Percentiles rank a stretch among this genome's conserved stretches.
Conservation (phyloP, 768 basidiomycete genomes). For the Omphalotus guepiniiformis region DNA sequence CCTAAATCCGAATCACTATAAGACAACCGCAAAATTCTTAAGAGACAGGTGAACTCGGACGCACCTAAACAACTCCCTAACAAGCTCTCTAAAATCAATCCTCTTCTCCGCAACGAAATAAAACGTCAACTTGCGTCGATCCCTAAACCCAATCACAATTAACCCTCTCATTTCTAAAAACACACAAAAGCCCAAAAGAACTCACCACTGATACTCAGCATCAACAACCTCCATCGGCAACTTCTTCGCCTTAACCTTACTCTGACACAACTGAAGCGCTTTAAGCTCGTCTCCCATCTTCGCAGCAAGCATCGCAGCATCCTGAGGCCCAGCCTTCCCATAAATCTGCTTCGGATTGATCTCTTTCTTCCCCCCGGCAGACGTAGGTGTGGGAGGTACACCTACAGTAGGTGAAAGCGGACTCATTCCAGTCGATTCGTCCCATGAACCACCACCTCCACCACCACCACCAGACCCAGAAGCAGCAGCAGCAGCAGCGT, state of each 20-base stretch:
- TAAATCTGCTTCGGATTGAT: slow-evolving; percentile 97
- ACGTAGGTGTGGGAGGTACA: slow-evolving; percentile 9
- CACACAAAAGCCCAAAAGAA: slow-evolving; percentile 9
- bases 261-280: slow-evolving; percentile 87
- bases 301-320: slow-evolving; percentile 72
- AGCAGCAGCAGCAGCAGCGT: slow-evolving; percentile 1
- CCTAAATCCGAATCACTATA: slow-evolving; percentile 31
- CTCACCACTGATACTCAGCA: slow-evolving; percentile 97
- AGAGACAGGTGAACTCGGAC: slow-evolving; percentile 13
- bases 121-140: slow-evolving; percentile 96
- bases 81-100: slow-evolving; percentile 95
- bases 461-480: slow-evolving; percentile 34
- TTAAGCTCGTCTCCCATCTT: slow-evolving; percentile 92
- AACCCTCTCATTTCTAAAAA: not conserved
- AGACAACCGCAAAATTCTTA: not conserved
- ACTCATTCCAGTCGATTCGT: not conserved
- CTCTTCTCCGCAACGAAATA: slow-evolving; percentile 96
- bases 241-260: slow-evolving; percentile 89
- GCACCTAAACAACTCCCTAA: slow-evolving; percentile 89
- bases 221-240: slow-evolving; percentile 98
- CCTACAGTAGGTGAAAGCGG: slow-evolving; percentile 7
- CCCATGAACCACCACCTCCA: slow-evolving; percentile 19
- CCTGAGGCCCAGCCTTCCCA: slow-evolving; percentile 76
- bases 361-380: slow-evolving; percentile 67
- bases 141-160: slow-evolving; percentile 45